Conservation (phyloP, 768 basidiomycete genomes). For the Mycena kentingensis region DNA sequence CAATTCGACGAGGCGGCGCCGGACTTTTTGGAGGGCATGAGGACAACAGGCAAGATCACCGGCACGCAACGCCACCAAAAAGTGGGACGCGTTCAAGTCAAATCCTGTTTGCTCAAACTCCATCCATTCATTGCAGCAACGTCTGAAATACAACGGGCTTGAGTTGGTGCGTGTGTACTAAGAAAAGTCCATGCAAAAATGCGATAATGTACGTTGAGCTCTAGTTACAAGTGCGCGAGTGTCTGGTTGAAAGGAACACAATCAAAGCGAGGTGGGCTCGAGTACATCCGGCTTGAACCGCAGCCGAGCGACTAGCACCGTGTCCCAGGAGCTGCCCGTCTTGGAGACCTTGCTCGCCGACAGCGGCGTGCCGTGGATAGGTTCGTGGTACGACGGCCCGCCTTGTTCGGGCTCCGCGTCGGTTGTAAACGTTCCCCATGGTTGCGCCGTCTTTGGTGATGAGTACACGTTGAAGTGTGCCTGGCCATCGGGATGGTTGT, state of each 20-base stretch:
- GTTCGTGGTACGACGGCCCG: constrained; percentile 41
- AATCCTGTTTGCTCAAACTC: no score
- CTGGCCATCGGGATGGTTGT: constrained; percentile 51
- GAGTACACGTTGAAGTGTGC: constrained; percentile 59
- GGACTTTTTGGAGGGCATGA: background rate
- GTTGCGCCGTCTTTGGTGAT: constrained; percentile 41
- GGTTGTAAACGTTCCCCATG: constrained; percentile 60
- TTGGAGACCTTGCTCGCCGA: constrained; percentile 48
- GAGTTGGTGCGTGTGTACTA: no score
- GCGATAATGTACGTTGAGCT: no score
- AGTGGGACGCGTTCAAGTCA: no score
- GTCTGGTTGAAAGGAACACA: background rate
- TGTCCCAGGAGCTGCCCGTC: constrained; percentile 38
- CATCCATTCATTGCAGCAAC: no score
- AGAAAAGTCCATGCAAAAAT: no score
- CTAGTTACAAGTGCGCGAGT: no score
- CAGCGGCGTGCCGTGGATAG: constrained; percentile 19
- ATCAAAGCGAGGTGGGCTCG: constrained; percentile 44
- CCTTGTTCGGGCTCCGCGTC: constrained; percentile 37
- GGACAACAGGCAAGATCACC: no score
- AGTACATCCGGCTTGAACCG: constrained; percentile 49
- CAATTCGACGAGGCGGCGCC: constrained; percentile 52
- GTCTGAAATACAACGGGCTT: no score
- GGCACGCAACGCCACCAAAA: no score
- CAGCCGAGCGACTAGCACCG: constrained; percentile 51